Conservation (phyloP, 176 grass and related monocot species). For the Triticum timopheevii region DNA sequence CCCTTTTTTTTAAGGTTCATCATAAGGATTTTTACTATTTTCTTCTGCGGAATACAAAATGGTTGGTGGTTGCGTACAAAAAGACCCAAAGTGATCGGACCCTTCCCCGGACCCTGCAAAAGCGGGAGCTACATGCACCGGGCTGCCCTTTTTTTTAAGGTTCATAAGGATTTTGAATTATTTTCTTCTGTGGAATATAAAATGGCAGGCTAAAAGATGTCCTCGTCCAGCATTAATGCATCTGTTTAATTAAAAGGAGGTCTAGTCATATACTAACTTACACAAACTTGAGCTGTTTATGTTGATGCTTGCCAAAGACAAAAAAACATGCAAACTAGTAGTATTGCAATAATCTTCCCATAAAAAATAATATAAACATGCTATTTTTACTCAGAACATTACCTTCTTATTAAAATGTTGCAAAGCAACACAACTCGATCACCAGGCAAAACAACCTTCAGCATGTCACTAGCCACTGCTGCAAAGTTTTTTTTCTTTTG, state of each 20-base stretch:
- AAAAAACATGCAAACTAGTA: constrained; percentile 13
- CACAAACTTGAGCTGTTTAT: constrained; percentile 1
- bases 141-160: too few species aligned
- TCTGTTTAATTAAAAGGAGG: not conserved
- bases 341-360: not conserved
- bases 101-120: too few species aligned
- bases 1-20: not conserved
- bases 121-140: too few species aligned
- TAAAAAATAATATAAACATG: not conserved
- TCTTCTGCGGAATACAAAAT: not conserved
- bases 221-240: not conserved
- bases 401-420: constrained; percentile 98
- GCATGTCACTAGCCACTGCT: constrained; percentile 61
- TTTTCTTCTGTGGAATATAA: not conserved
- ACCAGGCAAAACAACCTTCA: constrained; percentile 73
- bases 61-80: not conserved
- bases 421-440: constrained; percentile 83
- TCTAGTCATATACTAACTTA: not conserved
- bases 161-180: not conserved
- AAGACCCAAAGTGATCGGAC: too few species aligned
- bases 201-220: constrained; percentile 1
- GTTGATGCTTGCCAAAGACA: constrained; percentile 13
- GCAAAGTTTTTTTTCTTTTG: constrained; percentile 84
- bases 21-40: not conserved
- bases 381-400: not conserved